Base-by-base conservation (phyloP, 176 grass and related monocot genomes). In the Ananas comosus region DNA sequence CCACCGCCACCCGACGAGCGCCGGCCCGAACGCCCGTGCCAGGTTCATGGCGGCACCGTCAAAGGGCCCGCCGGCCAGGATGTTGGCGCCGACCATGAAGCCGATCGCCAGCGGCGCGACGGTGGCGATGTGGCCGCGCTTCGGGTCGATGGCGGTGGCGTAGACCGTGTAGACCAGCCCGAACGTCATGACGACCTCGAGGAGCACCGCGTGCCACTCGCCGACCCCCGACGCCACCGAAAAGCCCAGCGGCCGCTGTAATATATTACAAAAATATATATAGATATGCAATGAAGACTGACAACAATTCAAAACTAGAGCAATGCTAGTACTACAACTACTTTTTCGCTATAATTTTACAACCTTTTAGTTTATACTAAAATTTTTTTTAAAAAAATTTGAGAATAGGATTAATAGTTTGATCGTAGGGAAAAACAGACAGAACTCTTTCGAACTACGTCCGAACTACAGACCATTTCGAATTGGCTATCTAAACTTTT, bases 11-110 rank as follows among this genome's bases (percentile, higher is more conserved):
- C 91, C 85, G 51, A 96, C 80, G 23, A 96, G 71, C 68, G 88
- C 88, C 2, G 88, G 85, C 49, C 88, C 91, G 72, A 96, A 91
- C n/a, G 85, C 82, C 68, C 85, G 65, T 13, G 83, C 92, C 23
- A 85, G 88, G 80, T 91, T 96, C 92, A 96, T 96, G 21, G 85
- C 88, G 8, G 88, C 88, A 18, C 88, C 88, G 78, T 96, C 88
- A 80, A 96, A 96, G 12, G 92, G 92, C 7, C 80, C 88, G 0
- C 88, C 85, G 13, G 83, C 83, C 33, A 96, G 83, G 77, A 87
- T 88, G 78, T 85, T 96, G 1, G 92, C 85, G 23, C 88, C 85
- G 49, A 83, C 66, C 19, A 88, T 79, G 78, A 91, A 96, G 70
- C 92, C 92, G 51, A 83, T 88, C 63, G 85, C 78, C 4, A 96